These are phyloP conservation scores for Colletotrichum graminicola DNA, from an alignment of 2,329 filamentous ascomycete genomes.

Conservation along the genomic window DNA sequence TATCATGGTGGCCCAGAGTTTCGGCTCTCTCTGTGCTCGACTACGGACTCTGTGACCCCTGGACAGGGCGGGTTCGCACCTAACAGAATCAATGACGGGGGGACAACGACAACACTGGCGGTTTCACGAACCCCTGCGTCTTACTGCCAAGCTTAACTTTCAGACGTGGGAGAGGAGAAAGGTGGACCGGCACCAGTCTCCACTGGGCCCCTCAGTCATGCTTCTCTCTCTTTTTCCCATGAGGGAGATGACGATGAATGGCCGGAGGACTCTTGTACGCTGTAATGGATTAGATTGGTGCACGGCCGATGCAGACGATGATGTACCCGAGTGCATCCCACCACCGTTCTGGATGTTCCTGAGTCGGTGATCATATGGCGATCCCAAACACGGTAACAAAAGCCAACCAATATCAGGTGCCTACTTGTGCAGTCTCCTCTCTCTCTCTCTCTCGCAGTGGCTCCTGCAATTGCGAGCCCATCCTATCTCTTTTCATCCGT, in stretches of 20 bases:
- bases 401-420: background rate
- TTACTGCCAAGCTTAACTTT: slow-evolving; percentile 41
- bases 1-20: background rate
- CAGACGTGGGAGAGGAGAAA: slow-evolving; percentile 28
- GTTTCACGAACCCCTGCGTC: slow-evolving; percentile 40
- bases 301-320: background rate
- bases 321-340: background rate
- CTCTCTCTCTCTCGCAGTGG: background rate
- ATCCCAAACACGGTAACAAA: slow-evolving; percentile 30
- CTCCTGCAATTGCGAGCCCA: background rate
- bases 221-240: background rate
- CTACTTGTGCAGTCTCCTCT: background rate
- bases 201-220: slow-evolving; percentile 23
- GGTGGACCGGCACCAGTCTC: slow-evolving; percentile 31
- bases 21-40: background rate
- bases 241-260: background rate
- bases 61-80: background rate
- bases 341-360: background rate
- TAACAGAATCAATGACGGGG: background rate
- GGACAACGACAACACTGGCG: background rate
- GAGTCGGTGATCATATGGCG: slow-evolving; percentile 31
- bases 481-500: slow-evolving; percentile 9
- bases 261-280: background rate
- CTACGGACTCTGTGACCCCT: background rate
- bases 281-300: background rate